Evolutionary conservation across 2,329 filamentous ascomycete species (phyloP).

Genomic region (Fusarium domesticum): DNA sequence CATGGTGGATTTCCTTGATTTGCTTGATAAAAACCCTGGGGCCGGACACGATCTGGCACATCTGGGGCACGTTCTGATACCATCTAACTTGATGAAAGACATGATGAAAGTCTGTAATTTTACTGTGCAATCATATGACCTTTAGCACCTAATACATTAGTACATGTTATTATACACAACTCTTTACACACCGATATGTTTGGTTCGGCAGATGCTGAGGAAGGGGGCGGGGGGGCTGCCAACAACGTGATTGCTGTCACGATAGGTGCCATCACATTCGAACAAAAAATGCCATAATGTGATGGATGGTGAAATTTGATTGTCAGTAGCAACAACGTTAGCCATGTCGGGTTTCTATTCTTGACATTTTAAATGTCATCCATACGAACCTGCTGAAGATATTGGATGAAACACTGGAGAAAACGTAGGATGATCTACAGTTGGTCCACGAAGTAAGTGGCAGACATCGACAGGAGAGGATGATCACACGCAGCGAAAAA

Average conservation of each 20-base stretch:
- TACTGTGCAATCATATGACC: not conserved
- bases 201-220: not conserved
- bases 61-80: no score
- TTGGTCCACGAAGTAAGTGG: no score
- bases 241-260: not conserved
- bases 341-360: not conserved
- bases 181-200: not conserved
- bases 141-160: no score
- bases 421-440: conserved; percentile 16
- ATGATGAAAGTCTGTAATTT: not conserved
- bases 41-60: no score
- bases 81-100: not conserved
- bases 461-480: not conserved
- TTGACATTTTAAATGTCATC: conserved; percentile 12
- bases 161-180: not conserved
- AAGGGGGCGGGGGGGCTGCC: not conserved
- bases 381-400: conserved; percentile 7
- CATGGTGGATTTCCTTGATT: not conserved
- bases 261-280: not conserved
- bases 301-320: not conserved
- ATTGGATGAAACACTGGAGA: conserved; percentile 15
- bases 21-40: not conserved
- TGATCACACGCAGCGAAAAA: not conserved
- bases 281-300: not conserved
- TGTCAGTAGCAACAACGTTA: not conserved